A percentile compares a stretch with the other conserved stretches of the same genome.
Evolutionary conservation across 1,139 yeast species (phyloP).

Genomic region (Blastobotrys serpentis): DNA sequence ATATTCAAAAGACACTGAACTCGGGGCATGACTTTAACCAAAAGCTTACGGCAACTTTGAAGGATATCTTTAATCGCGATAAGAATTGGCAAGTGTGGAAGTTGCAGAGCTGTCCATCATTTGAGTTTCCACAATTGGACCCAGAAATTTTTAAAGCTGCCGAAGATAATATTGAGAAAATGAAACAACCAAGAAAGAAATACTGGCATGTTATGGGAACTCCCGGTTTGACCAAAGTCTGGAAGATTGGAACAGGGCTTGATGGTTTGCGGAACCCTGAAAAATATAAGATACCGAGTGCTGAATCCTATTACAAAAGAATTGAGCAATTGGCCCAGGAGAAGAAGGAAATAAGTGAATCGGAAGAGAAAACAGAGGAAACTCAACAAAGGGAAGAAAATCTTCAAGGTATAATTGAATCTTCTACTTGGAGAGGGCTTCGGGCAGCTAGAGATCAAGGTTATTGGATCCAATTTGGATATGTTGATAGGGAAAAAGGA

Average conservation of each 20-base stretch:
- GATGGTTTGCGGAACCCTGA: slow-evolving; percentile 23
- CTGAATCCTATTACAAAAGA: slow-evolving; percentile 26
- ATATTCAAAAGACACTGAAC: slow-evolving; percentile 14
- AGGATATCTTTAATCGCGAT: slow-evolving; percentile 31
- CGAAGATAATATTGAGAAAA: slow-evolving; percentile 19
- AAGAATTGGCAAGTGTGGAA: slow-evolving; percentile 41
- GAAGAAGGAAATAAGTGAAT: slow-evolving; percentile 12
- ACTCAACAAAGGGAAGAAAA: slow-evolving; percentile 10
- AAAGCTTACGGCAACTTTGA: background rate
- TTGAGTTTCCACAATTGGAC: slow-evolving; percentile 28
- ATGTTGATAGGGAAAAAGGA: slow-evolving; percentile 27
- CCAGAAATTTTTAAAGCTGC: slow-evolving; percentile 18
- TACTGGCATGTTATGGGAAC: slow-evolving; percentile 40
- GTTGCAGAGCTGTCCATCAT: slow-evolving; percentile 35
- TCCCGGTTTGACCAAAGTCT: slow-evolving; percentile 36
- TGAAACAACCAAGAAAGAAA: slow-evolving; percentile 29
- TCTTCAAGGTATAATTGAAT: slow-evolving; percentile 21
- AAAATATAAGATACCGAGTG: slow-evolving; percentile 23
- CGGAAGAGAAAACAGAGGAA: slow-evolving; percentile 1
- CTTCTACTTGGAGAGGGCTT: slow-evolving; percentile 37
- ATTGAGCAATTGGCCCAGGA: slow-evolving; percentile 16
- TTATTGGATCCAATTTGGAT: slow-evolving; percentile 33
- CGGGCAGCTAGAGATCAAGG: slow-evolving; percentile 37
- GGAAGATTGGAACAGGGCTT: slow-evolving; percentile 36
- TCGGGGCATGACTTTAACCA: background rate